Conservation (phyloP, 495 filamentous ascomycete species). For the Neurospora sublineolata region DNA sequence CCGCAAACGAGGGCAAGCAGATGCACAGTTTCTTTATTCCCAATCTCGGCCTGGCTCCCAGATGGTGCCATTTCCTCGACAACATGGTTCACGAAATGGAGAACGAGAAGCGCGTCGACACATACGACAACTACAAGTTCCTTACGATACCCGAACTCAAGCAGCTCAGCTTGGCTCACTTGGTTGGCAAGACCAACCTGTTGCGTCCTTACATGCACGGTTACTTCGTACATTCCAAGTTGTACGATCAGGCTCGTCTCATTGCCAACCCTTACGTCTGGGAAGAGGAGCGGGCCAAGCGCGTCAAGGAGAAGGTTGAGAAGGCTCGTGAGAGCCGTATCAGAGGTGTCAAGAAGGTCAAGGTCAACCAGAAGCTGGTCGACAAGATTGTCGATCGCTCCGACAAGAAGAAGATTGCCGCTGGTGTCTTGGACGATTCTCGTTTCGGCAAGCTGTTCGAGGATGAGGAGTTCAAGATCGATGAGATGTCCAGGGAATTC, state of each 20-base stretch:
- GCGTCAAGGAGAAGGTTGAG: conserved; percentile 82
- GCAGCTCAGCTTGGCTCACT: conserved; percentile 68
- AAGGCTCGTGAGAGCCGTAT: conserved; percentile 89
- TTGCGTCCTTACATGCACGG: conserved; percentile 96
- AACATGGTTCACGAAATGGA: conserved; percentile 98
- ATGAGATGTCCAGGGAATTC: conserved; percentile 84
- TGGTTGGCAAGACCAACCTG: conserved; percentile 76
- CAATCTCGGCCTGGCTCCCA: conserved; percentile 72
- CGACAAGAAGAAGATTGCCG: conserved; percentile 62
- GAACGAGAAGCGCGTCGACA: conserved; percentile 55
- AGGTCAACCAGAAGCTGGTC: conserved; percentile 75
- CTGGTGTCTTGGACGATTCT: conserved; percentile 60
- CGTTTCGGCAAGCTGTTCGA: conserved; percentile 87
- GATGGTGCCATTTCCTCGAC: conserved; percentile 94
- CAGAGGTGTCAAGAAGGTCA: conserved; percentile 81
- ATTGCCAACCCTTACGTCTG: conserved; percentile 87
- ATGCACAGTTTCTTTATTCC: conserved; percentile 94
- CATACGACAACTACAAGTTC: conserved; percentile 99
- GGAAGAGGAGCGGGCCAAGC: conserved; percentile 79
- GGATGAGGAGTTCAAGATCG: conserved; percentile 83
- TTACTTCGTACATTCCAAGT: conserved; percentile 83
- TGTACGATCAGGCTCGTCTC: conserved; percentile 89
- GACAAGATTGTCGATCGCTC: conserved; percentile 72
- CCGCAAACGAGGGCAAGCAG: conserved; percentile 65
- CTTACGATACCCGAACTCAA: conserved; percentile 74